Percentiles rank a stretch among this genome's conserved stretches.
Evolutionary conservation across 2,329 filamentous ascomycete genomes (phyloP).

Genomic region (Mycosphaerella sp.): DNA sequence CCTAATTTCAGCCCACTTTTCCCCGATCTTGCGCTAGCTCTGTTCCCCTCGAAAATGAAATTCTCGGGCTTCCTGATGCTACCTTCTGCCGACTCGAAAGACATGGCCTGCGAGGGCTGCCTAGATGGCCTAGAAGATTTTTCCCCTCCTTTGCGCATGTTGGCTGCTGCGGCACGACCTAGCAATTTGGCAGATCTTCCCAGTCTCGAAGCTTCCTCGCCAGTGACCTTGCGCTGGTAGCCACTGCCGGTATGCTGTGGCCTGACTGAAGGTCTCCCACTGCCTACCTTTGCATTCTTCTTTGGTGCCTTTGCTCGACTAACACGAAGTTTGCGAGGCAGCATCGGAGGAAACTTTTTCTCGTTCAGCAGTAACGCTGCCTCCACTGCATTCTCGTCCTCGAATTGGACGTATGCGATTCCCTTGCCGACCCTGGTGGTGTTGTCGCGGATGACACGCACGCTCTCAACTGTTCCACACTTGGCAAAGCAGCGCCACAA

Average conservation of each 20-base stretch:
- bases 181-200: slow-evolving; percentile 70
- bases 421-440: slow-evolving; percentile 93
- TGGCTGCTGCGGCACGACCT: slow-evolving; percentile 59
- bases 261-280: slow-evolving; percentile 22
- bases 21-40: slow-evolving; percentile 61
- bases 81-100: slow-evolving; percentile 15
- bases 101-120: neutral
- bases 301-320: slow-evolving; percentile 69
- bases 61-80: slow-evolving; percentile 55
- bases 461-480: slow-evolving; percentile 80
- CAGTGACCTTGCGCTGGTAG: slow-evolving; percentile 64
- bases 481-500: slow-evolving; percentile 75
- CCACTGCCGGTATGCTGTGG: slow-evolving; percentile 30
- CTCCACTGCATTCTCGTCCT: slow-evolving; percentile 82
- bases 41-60: slow-evolving; percentile 74
- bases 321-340: slow-evolving; percentile 82
- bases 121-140: neutral
- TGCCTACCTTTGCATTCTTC: slow-evolving; percentile 41
- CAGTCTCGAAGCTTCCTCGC: slow-evolving; percentile 62
- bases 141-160: slow-evolving; percentile 24
- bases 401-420: slow-evolving; percentile 94
- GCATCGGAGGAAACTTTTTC: slow-evolving; percentile 89
- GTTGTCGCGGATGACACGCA: slow-evolving; percentile 82
- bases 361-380: slow-evolving; percentile 80
- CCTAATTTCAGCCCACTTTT: slow-evolving; percentile 56